Evolutionary conservation across 805 yeast species (phyloP), one percentile per base, ranked within the genome.

Genomic region (Saccharomycopsis javanensis): DNA sequence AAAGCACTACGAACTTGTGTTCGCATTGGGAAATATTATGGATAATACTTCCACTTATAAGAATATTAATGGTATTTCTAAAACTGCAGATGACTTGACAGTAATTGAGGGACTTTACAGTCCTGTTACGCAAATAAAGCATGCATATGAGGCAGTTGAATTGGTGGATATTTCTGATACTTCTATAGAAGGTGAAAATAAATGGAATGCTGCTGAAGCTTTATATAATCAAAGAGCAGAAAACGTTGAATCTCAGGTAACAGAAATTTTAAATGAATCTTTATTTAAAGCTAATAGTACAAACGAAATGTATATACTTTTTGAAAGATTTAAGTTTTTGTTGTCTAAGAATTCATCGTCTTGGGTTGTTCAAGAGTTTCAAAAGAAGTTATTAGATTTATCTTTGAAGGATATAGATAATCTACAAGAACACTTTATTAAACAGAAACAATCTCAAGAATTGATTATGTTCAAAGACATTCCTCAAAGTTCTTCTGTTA

Each of bases 331-430:
- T 63, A 73, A 72, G 37, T 72, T 78, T 3, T 64, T 86, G 13
- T 66, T 84, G 33, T 68, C 68, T 0, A 72, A 86, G 18, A 82
- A 85, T 0, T 71, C 78, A 34, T 74, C 85, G 10, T 71, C 84
- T 52, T 74, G 75, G n/a, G 81, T 85, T 0, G 70, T 83, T 38
- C 81, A 78, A 56, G 85, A 80, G 57, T 81, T 80, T 61, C 88
- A 83, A 62, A 68, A 76, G 1, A 73, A 73, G 38, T 66, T 86
- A 6, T 66, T 84, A 2, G 68, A 67, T 3, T 73, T 76, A 30
- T 77, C 82, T 5, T 79, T 79, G 58, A 53, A 61, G 0, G 86
- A 82, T 52, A 67, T 84, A 2, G 51, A 62, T 0, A 64, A 65
- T 7, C 68, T 83, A 4, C 81, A 79, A 57, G 62, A 63, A 1